Percentiles rank a stretch among this genome's conserved stretches.
Conservation (phyloP, 2,329 filamentous ascomycete species). For the Dothiorella sarmentorum region DNA sequence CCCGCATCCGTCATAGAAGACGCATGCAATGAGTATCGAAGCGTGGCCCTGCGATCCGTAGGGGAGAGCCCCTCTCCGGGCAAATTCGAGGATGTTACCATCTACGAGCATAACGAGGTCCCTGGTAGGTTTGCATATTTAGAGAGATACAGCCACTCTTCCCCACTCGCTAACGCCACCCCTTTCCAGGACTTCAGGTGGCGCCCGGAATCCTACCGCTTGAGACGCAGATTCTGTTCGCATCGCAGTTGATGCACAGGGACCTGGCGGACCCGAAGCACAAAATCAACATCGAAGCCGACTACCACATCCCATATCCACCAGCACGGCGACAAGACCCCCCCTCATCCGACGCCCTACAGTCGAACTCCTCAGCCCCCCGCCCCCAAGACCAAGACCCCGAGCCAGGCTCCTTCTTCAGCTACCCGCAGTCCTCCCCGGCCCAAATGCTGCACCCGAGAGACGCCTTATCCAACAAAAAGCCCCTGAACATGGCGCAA, state of each 20-base stretch:
- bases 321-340: conserved; percentile 18
- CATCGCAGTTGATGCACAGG: conserved; percentile 71
- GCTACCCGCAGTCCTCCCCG: conserved; percentile 20
- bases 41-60: background rate
- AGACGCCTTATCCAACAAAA: conserved; percentile 70
- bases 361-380: background rate
- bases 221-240: conserved; percentile 63
- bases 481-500: conserved; percentile 58
- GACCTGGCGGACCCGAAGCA: conserved; percentile 73
- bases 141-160: background rate
- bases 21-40: background rate
- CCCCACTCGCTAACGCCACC: background rate
- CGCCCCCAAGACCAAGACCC: too few relatives aligned
- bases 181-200: conserved; percentile 66
- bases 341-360: background rate
- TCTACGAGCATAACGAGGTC: conserved; percentile 63
- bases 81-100: conserved; percentile 19
- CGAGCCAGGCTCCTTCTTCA: conserved; percentile 48
- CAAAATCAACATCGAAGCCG: conserved; percentile 82
- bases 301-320: conserved; percentile 69
- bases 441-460: conserved; percentile 51
- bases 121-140: conserved; percentile 55
- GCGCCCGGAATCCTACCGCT: conserved; percentile 71
- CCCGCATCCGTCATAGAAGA: background rate
- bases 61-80: background rate